A percentile compares a stretch with the other conserved stretches of the same genome.
Conservation (phyloP, 805 yeast genomes). For the Wickerhamiella lipophila region DNA sequence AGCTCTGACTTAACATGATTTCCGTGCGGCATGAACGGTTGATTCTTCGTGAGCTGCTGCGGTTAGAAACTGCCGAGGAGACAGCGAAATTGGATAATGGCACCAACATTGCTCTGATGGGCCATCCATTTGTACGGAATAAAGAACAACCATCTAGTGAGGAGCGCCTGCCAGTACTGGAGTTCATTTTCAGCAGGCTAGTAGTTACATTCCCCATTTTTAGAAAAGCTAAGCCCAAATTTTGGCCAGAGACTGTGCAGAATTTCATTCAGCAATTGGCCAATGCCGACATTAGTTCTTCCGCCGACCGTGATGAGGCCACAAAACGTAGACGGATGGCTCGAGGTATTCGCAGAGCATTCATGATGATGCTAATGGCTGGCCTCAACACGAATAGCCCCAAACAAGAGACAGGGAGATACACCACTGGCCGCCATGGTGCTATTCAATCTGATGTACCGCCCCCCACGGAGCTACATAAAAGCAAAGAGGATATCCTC, state of each 20-base stretch:
- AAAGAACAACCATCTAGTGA: neutral
- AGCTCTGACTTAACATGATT: neutral
- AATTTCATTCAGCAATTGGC: conserved; percentile 71
- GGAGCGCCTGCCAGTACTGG: conserved; percentile 49
- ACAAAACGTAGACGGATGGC: conserved; percentile 56
- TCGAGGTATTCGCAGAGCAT: conserved; percentile 45
- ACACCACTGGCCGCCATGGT: neutral
- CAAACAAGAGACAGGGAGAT: conserved; percentile 1
- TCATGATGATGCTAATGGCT: conserved; percentile 61
- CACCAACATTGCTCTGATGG: conserved; percentile 54
- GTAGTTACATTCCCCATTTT: conserved; percentile 61
- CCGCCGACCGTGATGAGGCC: conserved; percentile 64
- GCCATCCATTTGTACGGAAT: conserved; percentile 52
- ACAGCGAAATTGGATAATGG: conserved; percentile 46
- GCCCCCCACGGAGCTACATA: neutral
- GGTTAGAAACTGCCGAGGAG: conserved; percentile 50
- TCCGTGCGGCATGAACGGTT: conserved; percentile 56
- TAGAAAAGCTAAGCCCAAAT: conserved; percentile 39
- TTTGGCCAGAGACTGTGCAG: conserved; percentile 74
- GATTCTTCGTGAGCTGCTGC: conserved; percentile 67
- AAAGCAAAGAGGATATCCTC: neutral
- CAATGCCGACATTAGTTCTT: conserved; percentile 52
- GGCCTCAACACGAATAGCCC: conserved; percentile 42
- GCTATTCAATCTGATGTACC: neutral
- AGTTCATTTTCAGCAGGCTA: conserved; percentile 52